A percentile compares a stretch with the other conserved stretches of the same genome.
Evolutionary conservation across 2,329 filamentous ascomycete species (phyloP).

Genomic region (Mollisiaceae sp.): DNA sequence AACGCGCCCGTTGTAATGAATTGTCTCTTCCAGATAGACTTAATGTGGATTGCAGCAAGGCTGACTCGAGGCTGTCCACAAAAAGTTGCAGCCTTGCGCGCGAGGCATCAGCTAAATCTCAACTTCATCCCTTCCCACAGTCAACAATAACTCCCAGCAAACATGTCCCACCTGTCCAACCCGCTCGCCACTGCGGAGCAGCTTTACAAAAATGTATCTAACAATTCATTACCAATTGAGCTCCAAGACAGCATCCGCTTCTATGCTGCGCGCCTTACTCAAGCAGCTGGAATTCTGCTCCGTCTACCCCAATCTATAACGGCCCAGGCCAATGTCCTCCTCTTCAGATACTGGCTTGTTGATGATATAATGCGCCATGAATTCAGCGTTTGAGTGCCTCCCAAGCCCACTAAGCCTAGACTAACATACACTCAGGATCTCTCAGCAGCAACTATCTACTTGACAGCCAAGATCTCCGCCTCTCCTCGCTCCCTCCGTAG

Average conservation of each 20-base stretch:
- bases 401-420: constrained; percentile 11
- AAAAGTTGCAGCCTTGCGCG: constrained; percentile 35
- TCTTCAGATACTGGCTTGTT: constrained; percentile 78
- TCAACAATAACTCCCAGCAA: constrained; percentile 12
- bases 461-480: constrained; percentile 82
- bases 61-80: background rate
- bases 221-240: constrained; percentile 66
- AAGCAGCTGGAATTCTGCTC: constrained; percentile 80
- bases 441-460: constrained; percentile 81
- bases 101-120: constrained; percentile 28
- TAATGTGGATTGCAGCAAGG: background rate
- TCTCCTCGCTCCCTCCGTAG: constrained; percentile 78
- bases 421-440: constrained; percentile 61
- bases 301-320: constrained; percentile 85
- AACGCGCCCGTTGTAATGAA: background rate
- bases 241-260: constrained; percentile 75
- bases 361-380: constrained; percentile 60
- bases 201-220: constrained; percentile 60
- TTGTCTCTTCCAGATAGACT: background rate
- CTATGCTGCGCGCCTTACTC: constrained; percentile 73
- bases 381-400: constrained; percentile 47
- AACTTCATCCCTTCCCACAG: constrained; percentile 10
- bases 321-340: constrained; percentile 81
- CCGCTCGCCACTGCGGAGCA: constrained; percentile 75
- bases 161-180: constrained; percentile 69